These are phyloP conservation scores for Pinus tabuliformis DNA, from an alignment of 75 land plant species.

Conservation along the genomic window DNA sequence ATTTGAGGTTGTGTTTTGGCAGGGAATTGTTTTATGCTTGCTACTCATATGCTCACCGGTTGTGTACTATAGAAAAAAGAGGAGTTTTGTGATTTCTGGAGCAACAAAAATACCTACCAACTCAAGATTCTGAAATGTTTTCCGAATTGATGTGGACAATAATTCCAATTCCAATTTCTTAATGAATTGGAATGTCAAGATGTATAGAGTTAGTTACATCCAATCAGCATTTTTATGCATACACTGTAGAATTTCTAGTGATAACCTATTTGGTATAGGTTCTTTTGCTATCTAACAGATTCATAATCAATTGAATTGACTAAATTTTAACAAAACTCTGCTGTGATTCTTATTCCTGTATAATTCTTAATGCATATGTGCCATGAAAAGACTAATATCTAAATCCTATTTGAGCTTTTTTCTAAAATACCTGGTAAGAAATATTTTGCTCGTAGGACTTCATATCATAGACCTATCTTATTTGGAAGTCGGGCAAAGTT, in stretches of 20 bases:
- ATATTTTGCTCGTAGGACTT: not conserved
- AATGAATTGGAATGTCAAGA: not conserved
- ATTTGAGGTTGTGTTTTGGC: conserved; percentile 1
- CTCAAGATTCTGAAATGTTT: conserved; percentile 6
- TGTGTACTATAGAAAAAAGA: conserved; percentile 14
- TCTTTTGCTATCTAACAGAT: not conserved
- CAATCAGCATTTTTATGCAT: not conserved
- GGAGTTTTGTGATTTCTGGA: conserved; percentile 6
- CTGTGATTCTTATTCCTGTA: not conserved
- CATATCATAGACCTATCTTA: not conserved
- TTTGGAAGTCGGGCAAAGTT: not conserved
- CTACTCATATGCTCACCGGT: conserved; percentile 12
- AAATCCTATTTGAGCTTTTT: not conserved
- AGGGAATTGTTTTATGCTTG: conserved; percentile 15
- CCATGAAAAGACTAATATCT: not conserved
- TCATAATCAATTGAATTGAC: not conserved
- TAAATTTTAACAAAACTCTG: not conserved
- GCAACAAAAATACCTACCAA: conserved; percentile 9
- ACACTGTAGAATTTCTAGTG: not conserved
- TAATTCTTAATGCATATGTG: not conserved
- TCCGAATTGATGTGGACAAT: not conserved
- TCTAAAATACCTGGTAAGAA: not conserved
- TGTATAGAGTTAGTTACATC: not conserved
- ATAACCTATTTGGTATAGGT: not conserved
- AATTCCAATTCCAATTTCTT: not conserved